Evolutionary conservation across 345 rosid species (phyloP), one percentile per base, ranked within the genome.

Genomic region (Litchi chinensis): DNA sequence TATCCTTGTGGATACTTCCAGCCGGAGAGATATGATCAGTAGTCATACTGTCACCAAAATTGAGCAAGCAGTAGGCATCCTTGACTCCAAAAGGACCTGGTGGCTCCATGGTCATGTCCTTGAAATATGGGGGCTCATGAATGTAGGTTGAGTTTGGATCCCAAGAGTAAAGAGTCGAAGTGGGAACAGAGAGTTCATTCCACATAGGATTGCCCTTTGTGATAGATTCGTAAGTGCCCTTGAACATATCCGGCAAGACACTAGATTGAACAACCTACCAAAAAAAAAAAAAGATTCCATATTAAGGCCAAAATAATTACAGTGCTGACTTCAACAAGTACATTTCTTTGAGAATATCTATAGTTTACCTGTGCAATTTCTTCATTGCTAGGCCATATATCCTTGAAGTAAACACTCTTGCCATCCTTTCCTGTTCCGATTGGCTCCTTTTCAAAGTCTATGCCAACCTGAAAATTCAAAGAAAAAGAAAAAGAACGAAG

Each of bases 401-500:
- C 98, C 80, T 78, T 88, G 66, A 95, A 83, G 81, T 84, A 92
- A 6, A 92, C 84, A 80, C 46, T 67, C 75, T 91, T 91, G 19
- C 97, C 98, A 70, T 88, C 95, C 80, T 87, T 91, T 39, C 92
- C 89, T 0, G 66, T 82, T 82, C 94, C 98, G 83, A 92, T 77
- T 40, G 95, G 91, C 80, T 95, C 97, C 80, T 84, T 90, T 28
- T 90, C 97, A 80, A 95, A 95, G 86, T 95, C 97, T 67, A 95
- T 90, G 82, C 92, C 92, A 72, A 93, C 95, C 97, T 95, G 88
- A 44, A 80, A 26, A 28, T 19, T 48, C 10, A 37, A 73, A 43
- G 24, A 22, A 10, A 18, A 24, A n/a, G n/a, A n/a, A n/a, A n/a
- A n/a, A n/a, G n/a, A n/a, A n/a, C n/a, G n/a, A n/a, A n/a, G n/a